A percentile compares a stretch with the other conserved stretches of the same genome.
These are phyloP conservation scores for Marvania coccoides DNA, from an alignment of 139 green algal species.

Conservation along the genomic window DNA sequence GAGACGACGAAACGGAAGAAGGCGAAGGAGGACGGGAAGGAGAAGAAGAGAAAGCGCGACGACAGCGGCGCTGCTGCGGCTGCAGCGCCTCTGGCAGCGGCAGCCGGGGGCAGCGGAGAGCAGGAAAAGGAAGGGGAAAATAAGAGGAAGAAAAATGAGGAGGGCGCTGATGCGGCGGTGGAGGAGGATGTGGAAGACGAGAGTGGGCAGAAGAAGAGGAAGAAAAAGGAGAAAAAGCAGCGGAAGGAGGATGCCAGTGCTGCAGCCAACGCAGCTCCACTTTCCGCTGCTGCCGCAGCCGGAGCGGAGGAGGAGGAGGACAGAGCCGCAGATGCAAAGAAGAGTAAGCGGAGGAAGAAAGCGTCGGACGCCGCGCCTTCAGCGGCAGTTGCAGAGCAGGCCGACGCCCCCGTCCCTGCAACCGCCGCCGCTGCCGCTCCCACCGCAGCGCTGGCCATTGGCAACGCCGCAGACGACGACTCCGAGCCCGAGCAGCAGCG, in stretches of 20 bases:
- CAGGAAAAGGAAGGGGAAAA: slow-evolving; percentile 3
- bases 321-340: too few species aligned
- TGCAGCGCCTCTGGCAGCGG: background rate
- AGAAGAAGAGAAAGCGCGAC: background rate
- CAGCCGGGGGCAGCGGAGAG: background rate
- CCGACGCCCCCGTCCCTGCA: background rate
- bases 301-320: too few species aligned
- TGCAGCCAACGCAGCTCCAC: background rate
- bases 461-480: background rate
- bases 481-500: background rate
- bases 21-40: background rate
- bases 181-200: background rate
- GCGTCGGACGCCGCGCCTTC: too few species aligned
- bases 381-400: background rate
- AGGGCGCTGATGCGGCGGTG: background rate
- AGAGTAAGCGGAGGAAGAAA: too few species aligned
- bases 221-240: slow-evolving; percentile 2
- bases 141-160: background rate
- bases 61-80: background rate
- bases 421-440: background rate
- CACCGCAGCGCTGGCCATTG: background rate
- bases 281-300: too few species aligned
- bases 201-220: background rate
- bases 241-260: background rate
- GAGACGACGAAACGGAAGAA: background rate